Evolutionary conservation across 2,329 filamentous ascomycete species (phyloP).

Genomic region (Ophiostoma montium): DNA sequence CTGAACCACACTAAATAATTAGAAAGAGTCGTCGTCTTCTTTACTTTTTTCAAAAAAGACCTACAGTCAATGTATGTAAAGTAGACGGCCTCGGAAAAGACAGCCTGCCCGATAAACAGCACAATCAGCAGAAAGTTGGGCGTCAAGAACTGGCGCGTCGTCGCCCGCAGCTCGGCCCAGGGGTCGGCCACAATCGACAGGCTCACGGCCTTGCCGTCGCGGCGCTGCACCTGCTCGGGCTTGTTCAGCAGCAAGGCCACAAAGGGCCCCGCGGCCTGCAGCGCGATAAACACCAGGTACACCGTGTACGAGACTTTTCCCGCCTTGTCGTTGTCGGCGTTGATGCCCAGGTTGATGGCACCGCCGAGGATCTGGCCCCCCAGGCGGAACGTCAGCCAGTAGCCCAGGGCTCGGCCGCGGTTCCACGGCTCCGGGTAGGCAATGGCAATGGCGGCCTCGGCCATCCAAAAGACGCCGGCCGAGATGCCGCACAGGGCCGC

Average conservation of each 20-base stretch:
- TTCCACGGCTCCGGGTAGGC: constrained; percentile 59
- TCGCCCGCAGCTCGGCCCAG: constrained; percentile 45
- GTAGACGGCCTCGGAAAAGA: constrained; percentile 58
- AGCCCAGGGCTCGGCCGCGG: constrained; percentile 48
- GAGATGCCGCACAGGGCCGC: constrained; percentile 56
- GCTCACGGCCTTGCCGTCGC: constrained; percentile 48
- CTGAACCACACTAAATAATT: constrained; percentile 52
- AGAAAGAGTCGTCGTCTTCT: too few species aligned
- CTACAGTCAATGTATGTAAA: constrained; percentile 48
- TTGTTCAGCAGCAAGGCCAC: constrained; percentile 47
- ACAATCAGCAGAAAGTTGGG: constrained; percentile 50
- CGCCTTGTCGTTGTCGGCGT: constrained; percentile 29
- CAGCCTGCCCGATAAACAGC: constrained; percentile 54
- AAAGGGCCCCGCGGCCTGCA: constrained; percentile 53
- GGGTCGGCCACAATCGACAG: constrained; percentile 42
- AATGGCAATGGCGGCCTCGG: constrained; percentile 59
- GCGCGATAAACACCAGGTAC: constrained; percentile 54
- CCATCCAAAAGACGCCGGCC: constrained; percentile 63
- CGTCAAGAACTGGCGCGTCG: constrained; percentile 42
- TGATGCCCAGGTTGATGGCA: constrained; percentile 56
- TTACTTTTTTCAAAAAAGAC: too few species aligned
- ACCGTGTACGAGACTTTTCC: constrained; percentile 57
- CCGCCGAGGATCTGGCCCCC: constrained; percentile 57
- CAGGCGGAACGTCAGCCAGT: constrained; percentile 44
- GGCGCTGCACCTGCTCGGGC: constrained; percentile 48